Evolutionary conservation across 805 yeast genomes (phyloP).

Genomic region (Hanseniaspora mollemarum): DNA sequence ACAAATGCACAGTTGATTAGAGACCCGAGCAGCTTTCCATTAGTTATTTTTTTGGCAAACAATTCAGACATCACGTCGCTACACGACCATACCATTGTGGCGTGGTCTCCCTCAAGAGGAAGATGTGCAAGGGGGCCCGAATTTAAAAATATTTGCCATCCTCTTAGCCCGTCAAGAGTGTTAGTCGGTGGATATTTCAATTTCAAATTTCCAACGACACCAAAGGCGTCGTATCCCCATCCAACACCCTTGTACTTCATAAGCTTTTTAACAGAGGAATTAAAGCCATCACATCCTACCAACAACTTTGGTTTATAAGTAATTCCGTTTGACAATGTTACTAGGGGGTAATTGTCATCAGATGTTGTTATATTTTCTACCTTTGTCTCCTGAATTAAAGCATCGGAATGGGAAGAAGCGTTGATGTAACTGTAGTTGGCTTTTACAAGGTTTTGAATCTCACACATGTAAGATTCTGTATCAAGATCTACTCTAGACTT

Average conservation of each 20-base stretch:
- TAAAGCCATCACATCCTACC: constrained; percentile 92
- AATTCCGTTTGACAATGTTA: constrained; percentile 56
- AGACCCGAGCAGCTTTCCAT: constrained; percentile 51
- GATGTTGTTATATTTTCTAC: constrained; percentile 42
- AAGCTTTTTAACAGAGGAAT: constrained; percentile 78
- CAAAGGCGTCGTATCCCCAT: constrained; percentile 80
- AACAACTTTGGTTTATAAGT: constrained; percentile 56
- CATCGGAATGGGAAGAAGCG: constrained; percentile 19
- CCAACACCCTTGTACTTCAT: constrained; percentile 72
- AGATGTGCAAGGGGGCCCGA: constrained; percentile 88
- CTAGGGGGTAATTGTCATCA: constrained; percentile 54
- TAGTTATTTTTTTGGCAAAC: constrained; percentile 38
- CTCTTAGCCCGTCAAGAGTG: constrained; percentile 44
- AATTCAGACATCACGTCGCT: constrained; percentile 63
- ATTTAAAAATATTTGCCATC: constrained; percentile 81
- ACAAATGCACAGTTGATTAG: constrained; percentile 79
- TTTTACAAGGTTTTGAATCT: constrained; percentile 58
- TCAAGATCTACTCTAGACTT: constrained; percentile 46
- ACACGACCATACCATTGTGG: constrained; percentile 91
- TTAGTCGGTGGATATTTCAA: constrained; percentile 61
- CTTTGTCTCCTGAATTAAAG: constrained; percentile 39
- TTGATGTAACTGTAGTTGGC: constrained; percentile 23
- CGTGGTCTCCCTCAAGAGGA: constrained; percentile 62
- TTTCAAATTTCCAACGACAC: constrained; percentile 82
- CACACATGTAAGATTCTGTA: constrained; percentile 72